Evolutionary conservation across 2,329 filamentous ascomycete species (phyloP), one percentile per base, ranked within the genome.

Genomic region (Ophiocordyceps australis): DNA sequence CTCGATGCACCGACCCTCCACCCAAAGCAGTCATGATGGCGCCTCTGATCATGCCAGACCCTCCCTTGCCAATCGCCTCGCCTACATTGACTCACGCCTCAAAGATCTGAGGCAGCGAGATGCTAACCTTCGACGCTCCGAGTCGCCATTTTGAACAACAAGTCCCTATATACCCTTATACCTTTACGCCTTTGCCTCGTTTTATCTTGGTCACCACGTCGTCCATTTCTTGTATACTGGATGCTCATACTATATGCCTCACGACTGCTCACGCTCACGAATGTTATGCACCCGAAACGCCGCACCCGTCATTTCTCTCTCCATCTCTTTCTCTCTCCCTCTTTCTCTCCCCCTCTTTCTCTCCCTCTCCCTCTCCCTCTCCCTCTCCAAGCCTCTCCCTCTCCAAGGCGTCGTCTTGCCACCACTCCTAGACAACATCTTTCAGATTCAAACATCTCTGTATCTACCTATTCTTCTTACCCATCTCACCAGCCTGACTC

Each of bases 1-100:
- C 9, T 74, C 67, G 0, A 50, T 70, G 19, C 65, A 70, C 34
- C 59, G 63, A 35, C n/a, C n/a, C n/a, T 43, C 50, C 13, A 32
- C 39, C 4, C n/a, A n/a, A n/a, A n/a, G n/a, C n/a, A n/a, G n/a
- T n/a, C n/a, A n/a, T n/a, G 50, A 53, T 21, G 39, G 47, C 13
- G 44, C 38, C 20, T 29, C 45, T 5, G 37, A 47, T n/a, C 38
- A 47, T 6, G 43, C 50, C 14, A 49, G 52, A 29, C 46, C 57
- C 10, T 58, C 56, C 20, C 43, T 70, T 22, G 53, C 57, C 14
- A 56, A 54, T 19, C 60, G 63, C 9, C 46, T 71, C 28, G 62
- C 65, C 5, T 69, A 71, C 32, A 57, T 71, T 24, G 65, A 71
- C 37, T 57, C 66, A 35, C 59, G 64, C 20, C 55, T 71, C 22